Evolutionary conservation across 2,329 filamentous ascomycete genomes (phyloP).

Genomic region (Diaporthe caulivora): DNA sequence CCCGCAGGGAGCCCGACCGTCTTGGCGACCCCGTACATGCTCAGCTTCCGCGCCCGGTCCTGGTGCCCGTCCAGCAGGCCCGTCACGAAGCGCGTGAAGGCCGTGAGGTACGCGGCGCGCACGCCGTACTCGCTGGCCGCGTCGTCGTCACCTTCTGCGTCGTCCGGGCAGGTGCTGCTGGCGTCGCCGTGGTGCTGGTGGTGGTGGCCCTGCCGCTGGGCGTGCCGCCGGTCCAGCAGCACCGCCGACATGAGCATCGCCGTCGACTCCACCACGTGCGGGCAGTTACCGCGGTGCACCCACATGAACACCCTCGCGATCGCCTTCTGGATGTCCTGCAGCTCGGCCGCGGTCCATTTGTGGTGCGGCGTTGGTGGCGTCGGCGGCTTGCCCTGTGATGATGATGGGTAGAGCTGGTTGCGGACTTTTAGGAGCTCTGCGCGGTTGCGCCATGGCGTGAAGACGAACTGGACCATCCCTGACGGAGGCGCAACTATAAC

Average conservation of each 20-base stretch:
- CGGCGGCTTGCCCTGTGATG: conserved; percentile 31
- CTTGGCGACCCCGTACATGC: conserved; percentile 79
- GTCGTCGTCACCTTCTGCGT: conserved; percentile 6
- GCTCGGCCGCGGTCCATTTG: conserved; percentile 29
- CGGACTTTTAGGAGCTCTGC: conserved; percentile 76
- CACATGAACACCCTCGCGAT: conserved; percentile 74
- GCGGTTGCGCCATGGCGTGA: conserved; percentile 79
- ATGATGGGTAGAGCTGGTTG: conserved; percentile 69
- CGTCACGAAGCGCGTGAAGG: conserved; percentile 84
- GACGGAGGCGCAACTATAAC: conserved; percentile 39
- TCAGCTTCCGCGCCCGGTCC: conserved; percentile 74
- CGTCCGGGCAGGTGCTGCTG: neutral
- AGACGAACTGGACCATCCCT: conserved; percentile 76
- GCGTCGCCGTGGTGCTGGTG: neutral
- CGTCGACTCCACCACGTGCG: conserved; percentile 84
- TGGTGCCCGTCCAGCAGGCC: conserved; percentile 82
- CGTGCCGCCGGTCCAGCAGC: conserved; percentile 68
- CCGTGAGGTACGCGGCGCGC: conserved; percentile 78
- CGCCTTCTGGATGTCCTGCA: conserved; percentile 52
- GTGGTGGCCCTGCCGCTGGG: neutral
- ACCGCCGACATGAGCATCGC: conserved; percentile 78
- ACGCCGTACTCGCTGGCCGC: conserved; percentile 64
- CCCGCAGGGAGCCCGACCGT: conserved; percentile 78
- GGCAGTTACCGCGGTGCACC: conserved; percentile 80
- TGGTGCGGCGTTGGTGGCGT: conserved; percentile 25